Evolutionary conservation across 495 filamentous ascomycete genomes (phyloP).

Genomic region (Daldinia bambusicola): DNA sequence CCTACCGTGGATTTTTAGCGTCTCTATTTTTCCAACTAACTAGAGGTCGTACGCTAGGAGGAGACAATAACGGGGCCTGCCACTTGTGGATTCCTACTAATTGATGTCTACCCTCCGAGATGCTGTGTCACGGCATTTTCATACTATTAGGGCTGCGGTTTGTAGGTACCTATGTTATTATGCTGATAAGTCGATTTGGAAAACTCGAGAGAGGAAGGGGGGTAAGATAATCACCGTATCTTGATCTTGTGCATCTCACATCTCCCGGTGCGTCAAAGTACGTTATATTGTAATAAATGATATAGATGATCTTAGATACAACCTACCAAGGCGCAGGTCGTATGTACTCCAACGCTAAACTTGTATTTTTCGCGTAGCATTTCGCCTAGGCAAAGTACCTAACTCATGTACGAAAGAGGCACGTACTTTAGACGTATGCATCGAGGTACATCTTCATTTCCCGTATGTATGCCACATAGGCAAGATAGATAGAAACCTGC

Average conservation of each 20-base stretch:
- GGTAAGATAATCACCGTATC: neutral
- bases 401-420: slow-evolving; percentile 22
- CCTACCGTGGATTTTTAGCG: slow-evolving; percentile 5
- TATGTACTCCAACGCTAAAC: slow-evolving; percentile 14
- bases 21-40: slow-evolving; percentile 6
- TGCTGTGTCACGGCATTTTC: neutral
- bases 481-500: too few species aligned
- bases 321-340: slow-evolving; percentile 6
- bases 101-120: neutral
- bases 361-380: slow-evolving; percentile 16
- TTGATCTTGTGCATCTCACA: slow-evolving; percentile 7
- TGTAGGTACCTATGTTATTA: neutral
- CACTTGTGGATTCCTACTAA: slow-evolving; percentile 5
- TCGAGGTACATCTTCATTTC: slow-evolving; percentile 18
- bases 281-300: neutral
- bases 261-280: slow-evolving; percentile 10
- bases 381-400: slow-evolving; percentile 16
- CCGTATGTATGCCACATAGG: neutral
- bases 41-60: slow-evolving; percentile 21
- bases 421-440: slow-evolving; percentile 23
- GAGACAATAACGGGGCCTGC: slow-evolving; percentile 13
- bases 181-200: neutral
- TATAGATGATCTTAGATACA: slow-evolving; percentile 12
- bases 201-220: neutral
- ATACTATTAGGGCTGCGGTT: neutral